A percentile compares a stretch with the other conserved stretches of the same genome.
These are phyloP conservation scores for Hamamelis virginiana DNA, from an alignment of 164 flowering plant genomes.

Conservation along the genomic window DNA sequence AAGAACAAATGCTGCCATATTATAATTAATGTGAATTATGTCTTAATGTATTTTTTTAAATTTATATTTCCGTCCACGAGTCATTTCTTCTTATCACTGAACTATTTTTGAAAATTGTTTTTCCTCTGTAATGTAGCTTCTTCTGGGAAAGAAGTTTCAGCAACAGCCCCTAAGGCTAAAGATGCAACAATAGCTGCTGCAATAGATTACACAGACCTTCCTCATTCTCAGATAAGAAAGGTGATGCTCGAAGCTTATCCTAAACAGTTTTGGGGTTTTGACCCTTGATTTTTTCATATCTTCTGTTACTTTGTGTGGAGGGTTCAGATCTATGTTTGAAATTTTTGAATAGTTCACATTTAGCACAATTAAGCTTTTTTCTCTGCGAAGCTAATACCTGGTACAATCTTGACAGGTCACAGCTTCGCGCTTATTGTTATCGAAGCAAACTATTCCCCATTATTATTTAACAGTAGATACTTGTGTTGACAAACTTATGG, in stretches of 20 bases:
- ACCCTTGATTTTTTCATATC: neutral
- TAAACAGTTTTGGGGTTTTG: neutral
- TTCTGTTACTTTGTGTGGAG: neutral
- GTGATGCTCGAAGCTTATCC: constrained; percentile 27
- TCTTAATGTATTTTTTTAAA: neutral
- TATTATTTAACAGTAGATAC: constrained; percentile 90
- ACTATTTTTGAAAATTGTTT: neutral
- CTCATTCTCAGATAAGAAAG: constrained; percentile 91
- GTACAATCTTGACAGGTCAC: constrained; percentile 54
- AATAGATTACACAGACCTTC: constrained; percentile 74
- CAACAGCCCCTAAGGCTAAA: constrained; percentile 40
- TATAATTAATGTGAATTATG: neutral
- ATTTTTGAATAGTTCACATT: neutral
- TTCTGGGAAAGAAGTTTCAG: constrained; percentile 51
- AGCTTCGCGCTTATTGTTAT: constrained; percentile 80
- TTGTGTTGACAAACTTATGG: constrained; percentile 88
- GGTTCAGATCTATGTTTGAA: neutral
- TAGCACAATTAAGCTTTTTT: constrained; percentile 1
- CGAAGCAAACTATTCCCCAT: constrained; percentile 97
- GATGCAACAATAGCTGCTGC: constrained; percentile 27
- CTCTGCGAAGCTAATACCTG: neutral
- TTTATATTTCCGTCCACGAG: neutral
- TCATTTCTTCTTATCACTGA: neutral
- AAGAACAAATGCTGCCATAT: neutral
- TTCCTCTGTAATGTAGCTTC: constrained; percentile 48